phyloP scores from a whole-genome alignment of 1,284 basidiomycete species.

The Marasmius oreades region DNA sequence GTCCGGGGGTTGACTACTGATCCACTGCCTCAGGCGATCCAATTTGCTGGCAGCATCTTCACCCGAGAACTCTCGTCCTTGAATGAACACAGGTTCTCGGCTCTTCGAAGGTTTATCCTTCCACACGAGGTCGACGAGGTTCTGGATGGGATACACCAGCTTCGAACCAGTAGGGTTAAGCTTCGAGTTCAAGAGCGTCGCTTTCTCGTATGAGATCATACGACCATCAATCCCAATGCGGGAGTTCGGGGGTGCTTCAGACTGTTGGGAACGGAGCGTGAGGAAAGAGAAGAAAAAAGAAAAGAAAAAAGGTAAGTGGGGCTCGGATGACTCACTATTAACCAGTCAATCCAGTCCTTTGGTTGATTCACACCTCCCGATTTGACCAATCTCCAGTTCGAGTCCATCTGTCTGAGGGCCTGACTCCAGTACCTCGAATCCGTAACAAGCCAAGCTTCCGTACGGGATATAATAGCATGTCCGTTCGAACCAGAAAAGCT shows the following conservation, averaged over 20 bases:
- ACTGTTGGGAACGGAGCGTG: constrained; percentile 10
- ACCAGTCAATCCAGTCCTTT: constrained; percentile 78
- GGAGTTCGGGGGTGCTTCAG: constrained; percentile 8
- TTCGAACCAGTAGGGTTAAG: constrained; percentile 55
- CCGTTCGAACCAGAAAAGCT: constrained; percentile 90
- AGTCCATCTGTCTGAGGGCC: constrained; percentile 73
- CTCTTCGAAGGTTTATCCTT: constrained; percentile 68
- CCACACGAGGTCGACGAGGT: constrained; percentile 88
- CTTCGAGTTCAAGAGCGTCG: constrained; percentile 53
- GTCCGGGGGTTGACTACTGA: constrained; percentile 54
- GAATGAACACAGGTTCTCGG: constrained; percentile 68
- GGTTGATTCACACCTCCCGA: constrained; percentile 59
- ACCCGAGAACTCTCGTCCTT: constrained; percentile 76
- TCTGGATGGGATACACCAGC: constrained; percentile 68
- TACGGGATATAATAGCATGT: constrained; percentile 70
- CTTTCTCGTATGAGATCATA: constrained; percentile 77
- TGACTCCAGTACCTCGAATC: constrained; percentile 92
- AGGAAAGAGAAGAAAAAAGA: neutral
- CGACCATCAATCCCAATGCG: constrained; percentile 87
- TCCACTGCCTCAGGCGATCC: constrained; percentile 57
- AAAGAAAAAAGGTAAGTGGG: too few relatives aligned
- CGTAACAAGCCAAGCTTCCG: constrained; percentile 70
- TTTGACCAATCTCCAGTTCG: constrained; percentile 73
- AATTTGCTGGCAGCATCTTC: constrained; percentile 59
- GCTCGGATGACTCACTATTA: constrained; percentile 51